Evolutionary conservation across 2,329 filamentous ascomycete species (phyloP).

Genomic region (Stagonosporopsis rhizophila): DNA sequence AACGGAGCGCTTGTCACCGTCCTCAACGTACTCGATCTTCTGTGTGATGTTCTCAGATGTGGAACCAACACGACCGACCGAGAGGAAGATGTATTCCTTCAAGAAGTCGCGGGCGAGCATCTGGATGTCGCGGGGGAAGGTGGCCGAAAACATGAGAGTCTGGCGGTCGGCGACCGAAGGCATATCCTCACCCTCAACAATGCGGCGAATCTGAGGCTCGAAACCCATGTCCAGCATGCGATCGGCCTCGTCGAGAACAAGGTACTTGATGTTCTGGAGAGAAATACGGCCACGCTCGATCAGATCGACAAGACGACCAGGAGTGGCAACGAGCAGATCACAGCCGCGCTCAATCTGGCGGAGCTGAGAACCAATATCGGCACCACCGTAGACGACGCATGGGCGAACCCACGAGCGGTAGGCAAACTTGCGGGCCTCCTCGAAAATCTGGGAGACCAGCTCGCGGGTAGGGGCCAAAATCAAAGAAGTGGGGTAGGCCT

Average conservation of each 20-base stretch:
- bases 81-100: conserved; percentile 99
- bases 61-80: conserved; percentile 96
- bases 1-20: conserved; percentile 96
- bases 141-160: conserved; percentile 99
- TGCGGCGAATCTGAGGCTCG: conserved; percentile 98
- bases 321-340: conserved; percentile 95
- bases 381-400: conserved; percentile 98
- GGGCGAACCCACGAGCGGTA: conserved; percentile 99
- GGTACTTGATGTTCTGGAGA: conserved; percentile 97
- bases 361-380: conserved; percentile 97
- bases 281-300: conserved; percentile 99
- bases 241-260: conserved; percentile 98
- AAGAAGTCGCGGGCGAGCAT: conserved; percentile 98
- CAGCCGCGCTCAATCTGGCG: conserved; percentile 98
- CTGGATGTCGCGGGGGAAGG: conserved; percentile 98
- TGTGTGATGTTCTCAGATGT: conserved; percentile 99
- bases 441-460: conserved; percentile 97
- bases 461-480: conserved; percentile 97
- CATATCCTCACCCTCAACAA: conserved; percentile 99
- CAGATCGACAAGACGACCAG: conserved; percentile 95
- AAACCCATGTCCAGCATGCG: conserved; percentile 99
- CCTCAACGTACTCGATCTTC: conserved; percentile 97
- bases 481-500: conserved; percentile 94
- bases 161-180: conserved; percentile 82
- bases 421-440: conserved; percentile 96